These are phyloP conservation scores for Penicillium sp. DNA, from an alignment of 2,329 filamentous ascomycete species.

Conservation along the genomic window DNA sequence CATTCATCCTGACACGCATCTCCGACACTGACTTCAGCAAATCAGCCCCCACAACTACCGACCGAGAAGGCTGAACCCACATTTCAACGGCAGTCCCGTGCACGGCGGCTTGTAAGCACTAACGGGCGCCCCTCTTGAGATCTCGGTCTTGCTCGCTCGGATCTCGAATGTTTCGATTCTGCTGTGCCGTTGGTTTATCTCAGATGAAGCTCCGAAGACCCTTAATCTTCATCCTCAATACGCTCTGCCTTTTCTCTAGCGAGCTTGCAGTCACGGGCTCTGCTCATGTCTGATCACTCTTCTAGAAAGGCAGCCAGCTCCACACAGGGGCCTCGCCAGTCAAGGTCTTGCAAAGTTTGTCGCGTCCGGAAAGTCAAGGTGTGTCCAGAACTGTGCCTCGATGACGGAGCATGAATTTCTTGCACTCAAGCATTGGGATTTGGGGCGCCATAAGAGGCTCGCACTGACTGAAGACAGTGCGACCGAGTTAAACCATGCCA, in stretches of 20 bases:
- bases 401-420: background rate
- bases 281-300: conserved; percentile 18
- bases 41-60: background rate
- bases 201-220: conserved; percentile 18
- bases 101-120: conserved; percentile 20
- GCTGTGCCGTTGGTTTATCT: conserved; percentile 34
- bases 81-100: background rate
- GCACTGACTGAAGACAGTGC: conserved; percentile 32
- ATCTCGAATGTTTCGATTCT: conserved; percentile 36
- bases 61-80: background rate
- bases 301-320: conserved; percentile 27
- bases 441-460: background rate
- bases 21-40: background rate
- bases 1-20: background rate
- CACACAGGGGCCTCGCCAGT: conserved; percentile 35
- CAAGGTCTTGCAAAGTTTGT: conserved; percentile 45
- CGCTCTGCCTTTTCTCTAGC: conserved; percentile 26
- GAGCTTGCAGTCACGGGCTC: conserved; percentile 28
- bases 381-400: conserved; percentile 18
- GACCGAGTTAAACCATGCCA: conserved; percentile 46
- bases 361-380: conserved; percentile 47
- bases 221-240: conserved; percentile 11
- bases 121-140: conserved; percentile 29
- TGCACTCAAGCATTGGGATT: background rate
- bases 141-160: conserved; percentile 36